Evolutionary conservation across 1,284 basidiomycete species (phyloP), one percentile per base, ranked within the genome.

Genomic region (Ganoderma resinaceum): DNA sequence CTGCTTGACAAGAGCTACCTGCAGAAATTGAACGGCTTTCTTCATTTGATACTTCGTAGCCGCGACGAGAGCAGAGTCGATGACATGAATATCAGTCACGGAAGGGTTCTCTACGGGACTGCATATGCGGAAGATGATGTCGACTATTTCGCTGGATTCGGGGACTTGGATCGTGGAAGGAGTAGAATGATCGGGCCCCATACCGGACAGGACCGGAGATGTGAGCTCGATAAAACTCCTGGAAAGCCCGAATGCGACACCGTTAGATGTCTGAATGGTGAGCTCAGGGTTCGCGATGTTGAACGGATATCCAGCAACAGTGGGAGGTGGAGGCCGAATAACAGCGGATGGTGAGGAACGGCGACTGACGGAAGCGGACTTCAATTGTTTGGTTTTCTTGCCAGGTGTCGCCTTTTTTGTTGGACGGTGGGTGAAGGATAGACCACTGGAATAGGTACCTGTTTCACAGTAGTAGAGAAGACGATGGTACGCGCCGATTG

Each of bases 1-100:
- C 20, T 26, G 23, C 23, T 12, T 26, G 46, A 12, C 23, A 9
- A 68, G 12, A 1, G 49, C 53, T 23, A 3, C 40, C 4, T 60
- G 67, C 11, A 68, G 59, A 12, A 58, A 53, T 4, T 61, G 60
- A 7, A 60, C 4, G 14, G 62, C 49, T 16, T 60, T 23, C 60
- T 79, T 77, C 79, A 83, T 82, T 18, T 74, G 70, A 40, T 84
- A 82, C 62, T 83, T 83, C 20, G 74, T 63, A 4, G 79, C 80
- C 0, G 78, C 80, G 35, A 72, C 71, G 26, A 81, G 67, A 2
- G 80, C 72, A 1, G 52, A 67, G 29, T 78, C 67, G 31, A 77
- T 66, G n/a, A 75, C 75, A n/a, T 62, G 72, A 23, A 72, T 46
- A n/a, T 70, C 62, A 16, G 52, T 63, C 4, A 29, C 16, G 0